Evolutionary conservation across 768 basidiomycete genomes (phyloP).

Genomic region (Mycena epipterygia): DNA sequence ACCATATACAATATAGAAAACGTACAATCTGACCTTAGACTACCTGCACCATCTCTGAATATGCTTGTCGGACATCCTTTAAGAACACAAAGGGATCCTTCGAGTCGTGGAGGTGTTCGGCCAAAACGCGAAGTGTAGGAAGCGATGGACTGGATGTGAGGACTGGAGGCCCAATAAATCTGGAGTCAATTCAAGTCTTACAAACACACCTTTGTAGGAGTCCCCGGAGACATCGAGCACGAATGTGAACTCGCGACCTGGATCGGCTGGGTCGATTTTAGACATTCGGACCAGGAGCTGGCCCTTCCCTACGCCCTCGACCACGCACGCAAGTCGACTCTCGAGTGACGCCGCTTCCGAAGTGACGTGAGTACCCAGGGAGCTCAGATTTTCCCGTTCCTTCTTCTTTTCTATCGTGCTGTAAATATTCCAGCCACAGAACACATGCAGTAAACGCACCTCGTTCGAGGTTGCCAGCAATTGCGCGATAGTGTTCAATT

Average conservation of each 20-base stretch:
- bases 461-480: constrained; percentile 72
- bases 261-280: constrained; percentile 69
- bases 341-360: constrained; percentile 65
- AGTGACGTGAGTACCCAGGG: constrained; percentile 66
- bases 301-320: constrained; percentile 86
- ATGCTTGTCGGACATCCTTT: constrained; percentile 71
- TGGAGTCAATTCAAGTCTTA: not conserved
- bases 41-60: constrained; percentile 47
- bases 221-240: constrained; percentile 79
- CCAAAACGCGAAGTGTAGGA: constrained; percentile 73
- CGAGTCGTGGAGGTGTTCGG: constrained; percentile 79
- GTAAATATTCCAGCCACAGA: not conserved
- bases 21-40: not conserved
- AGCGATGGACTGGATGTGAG: constrained; percentile 84
- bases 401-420: constrained; percentile 70
- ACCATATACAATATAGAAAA: not conserved
- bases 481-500: constrained; percentile 78
- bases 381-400: constrained; percentile 68
- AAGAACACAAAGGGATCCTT: constrained; percentile 82
- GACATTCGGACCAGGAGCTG: constrained; percentile 82
- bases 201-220: constrained; percentile 73
- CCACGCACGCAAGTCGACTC: constrained; percentile 65
- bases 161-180: constrained; percentile 59
- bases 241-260: constrained; percentile 76
- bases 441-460: constrained; percentile 56